Conservation (phyloP, 371 early-diverging fungal genomes). For the Lichtheimia ramosa region DNA sequence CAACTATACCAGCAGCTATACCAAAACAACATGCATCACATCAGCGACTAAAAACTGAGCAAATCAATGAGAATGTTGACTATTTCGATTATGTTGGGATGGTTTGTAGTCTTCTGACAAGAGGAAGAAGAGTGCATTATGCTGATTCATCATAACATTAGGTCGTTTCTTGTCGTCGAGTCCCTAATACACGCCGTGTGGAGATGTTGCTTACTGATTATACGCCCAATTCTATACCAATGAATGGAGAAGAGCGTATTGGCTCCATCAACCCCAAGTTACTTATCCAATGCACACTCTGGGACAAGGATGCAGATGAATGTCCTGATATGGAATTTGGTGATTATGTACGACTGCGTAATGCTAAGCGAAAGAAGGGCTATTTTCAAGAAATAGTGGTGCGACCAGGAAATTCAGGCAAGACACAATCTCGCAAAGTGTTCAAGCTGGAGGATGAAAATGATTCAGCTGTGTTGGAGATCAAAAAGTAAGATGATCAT, state of each 20-base stretch:
- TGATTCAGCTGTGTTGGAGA: background rate
- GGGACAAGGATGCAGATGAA: slow-evolving; percentile 17
- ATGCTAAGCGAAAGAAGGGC: slow-evolving; percentile 6
- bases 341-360: slow-evolving; percentile 12
- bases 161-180: background rate
- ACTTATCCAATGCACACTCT: slow-evolving; percentile 22
- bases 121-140: no score
- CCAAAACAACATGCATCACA: no score
- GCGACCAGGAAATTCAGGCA: background rate
- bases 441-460: slow-evolving; percentile 6
- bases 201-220: slow-evolving; percentile 27
- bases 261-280: slow-evolving; percentile 4
- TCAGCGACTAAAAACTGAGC: no score
- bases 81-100: no score
- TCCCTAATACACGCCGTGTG: background rate
- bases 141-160: no score
- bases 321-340: slow-evolving; percentile 12
- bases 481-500: slow-evolving; percentile 7
- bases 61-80: no score
- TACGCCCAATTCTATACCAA: slow-evolving; percentile 17
- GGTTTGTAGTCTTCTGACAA: no score
- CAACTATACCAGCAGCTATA: no score
- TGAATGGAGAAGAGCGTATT: background rate
- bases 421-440: slow-evolving; percentile 4
- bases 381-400: slow-evolving; percentile 7